Percentiles rank a stretch among this genome's conserved stretches.
Conservation (phyloP, 2,329 filamentous ascomycete genomes). For the Polytolypa hystricis region DNA sequence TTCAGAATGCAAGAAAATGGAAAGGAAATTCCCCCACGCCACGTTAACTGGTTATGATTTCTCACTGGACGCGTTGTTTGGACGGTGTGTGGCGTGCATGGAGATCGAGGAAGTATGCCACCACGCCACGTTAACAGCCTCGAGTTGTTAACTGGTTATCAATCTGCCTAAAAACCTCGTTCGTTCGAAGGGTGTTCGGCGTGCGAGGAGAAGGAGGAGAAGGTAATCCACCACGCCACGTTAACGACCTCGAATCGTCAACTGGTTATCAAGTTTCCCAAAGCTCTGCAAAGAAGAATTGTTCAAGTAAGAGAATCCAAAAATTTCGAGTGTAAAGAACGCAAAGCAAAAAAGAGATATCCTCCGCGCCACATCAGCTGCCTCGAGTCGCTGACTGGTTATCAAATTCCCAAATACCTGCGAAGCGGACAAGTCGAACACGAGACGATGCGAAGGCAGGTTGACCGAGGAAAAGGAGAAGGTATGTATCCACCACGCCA, state of each 20-base stretch:
- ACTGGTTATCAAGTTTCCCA: slow-evolving; percentile 2
- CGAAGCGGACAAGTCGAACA: not conserved
- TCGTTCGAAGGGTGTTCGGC: too few species aligned
- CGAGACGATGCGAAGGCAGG: too few species aligned
- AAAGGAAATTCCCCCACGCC: slow-evolving; percentile 4
- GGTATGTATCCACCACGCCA: slow-evolving; percentile 9
- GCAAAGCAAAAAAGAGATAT: not conserved
- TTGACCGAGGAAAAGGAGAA: too few species aligned
- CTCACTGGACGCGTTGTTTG: too few species aligned
- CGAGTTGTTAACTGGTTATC: slow-evolving; percentile 2
- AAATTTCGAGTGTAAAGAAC: not conserved
- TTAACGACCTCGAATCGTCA: slow-evolving; percentile 4
- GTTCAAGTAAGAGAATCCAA: too few species aligned
- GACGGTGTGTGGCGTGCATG: too few species aligned
- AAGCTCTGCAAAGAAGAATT: not conserved
- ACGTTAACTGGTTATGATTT: slow-evolving; percentile 7
- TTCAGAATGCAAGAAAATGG: not conserved
- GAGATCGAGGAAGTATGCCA: too few species aligned
- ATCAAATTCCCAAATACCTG: not conserved
- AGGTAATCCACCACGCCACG: slow-evolving; percentile 4
- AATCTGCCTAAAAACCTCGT: not conserved
- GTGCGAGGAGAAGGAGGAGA: not conserved
- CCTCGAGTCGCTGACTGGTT: slow-evolving; percentile 2
- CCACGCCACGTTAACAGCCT: slow-evolving; percentile 4
- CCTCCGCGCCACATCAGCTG: slow-evolving; percentile 7